Conservation (phyloP, 805 yeast species). For the Saccharomycopsis sp. region DNA sequence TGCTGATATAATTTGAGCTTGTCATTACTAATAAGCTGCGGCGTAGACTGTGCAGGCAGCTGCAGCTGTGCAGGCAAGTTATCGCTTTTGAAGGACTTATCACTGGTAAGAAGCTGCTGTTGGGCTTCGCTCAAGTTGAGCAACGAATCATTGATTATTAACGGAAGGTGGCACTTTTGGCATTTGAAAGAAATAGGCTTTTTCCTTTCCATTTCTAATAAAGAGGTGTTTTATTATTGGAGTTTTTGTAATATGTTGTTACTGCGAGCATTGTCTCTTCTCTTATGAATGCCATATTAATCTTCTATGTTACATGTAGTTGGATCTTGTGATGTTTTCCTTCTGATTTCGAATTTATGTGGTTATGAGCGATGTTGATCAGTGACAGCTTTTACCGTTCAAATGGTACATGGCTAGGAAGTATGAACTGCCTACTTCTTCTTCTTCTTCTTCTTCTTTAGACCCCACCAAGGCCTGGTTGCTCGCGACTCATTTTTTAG, state of each 20-base stretch:
- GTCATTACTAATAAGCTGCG: background rate
- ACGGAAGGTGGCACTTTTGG: constrained; percentile 40
- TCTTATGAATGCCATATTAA: no score
- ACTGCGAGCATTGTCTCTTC: no score
- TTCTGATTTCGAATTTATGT: no score
- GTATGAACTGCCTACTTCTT: no score
- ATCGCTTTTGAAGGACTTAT: constrained; percentile 21
- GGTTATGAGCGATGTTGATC: no score
- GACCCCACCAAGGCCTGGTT: no score
- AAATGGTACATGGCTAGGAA: no score
- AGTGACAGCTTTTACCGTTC: no score
- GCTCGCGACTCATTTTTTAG: no score
- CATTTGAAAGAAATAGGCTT: constrained; percentile 27
- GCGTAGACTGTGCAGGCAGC: background rate
- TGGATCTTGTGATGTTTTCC: no score
- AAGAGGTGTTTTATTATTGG: background rate
- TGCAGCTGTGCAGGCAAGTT: background rate
- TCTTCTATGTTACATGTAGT: no score
- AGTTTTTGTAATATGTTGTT: background rate
- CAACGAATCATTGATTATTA: constrained; percentile 39
- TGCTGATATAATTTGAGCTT: background rate
- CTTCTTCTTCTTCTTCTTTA: no score
- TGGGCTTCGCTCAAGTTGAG: constrained; percentile 39
- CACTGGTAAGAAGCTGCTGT: constrained; percentile 34
- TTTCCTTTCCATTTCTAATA: background rate